Evolutionary conservation across 208 protist genomes (phyloP).

Genomic region (Trypanosoma rangeli): DNA sequence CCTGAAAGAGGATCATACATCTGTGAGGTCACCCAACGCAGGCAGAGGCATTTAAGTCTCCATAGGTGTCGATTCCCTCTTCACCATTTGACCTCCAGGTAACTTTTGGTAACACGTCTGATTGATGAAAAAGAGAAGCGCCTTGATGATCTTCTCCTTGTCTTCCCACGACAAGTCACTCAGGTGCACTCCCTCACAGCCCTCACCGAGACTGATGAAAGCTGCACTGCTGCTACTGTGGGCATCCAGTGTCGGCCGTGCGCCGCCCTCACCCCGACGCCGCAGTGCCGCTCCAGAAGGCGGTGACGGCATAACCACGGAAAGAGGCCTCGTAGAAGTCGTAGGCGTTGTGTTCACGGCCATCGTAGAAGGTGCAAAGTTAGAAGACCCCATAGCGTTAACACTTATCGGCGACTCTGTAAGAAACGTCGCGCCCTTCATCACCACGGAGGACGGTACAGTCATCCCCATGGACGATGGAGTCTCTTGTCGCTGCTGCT

Average conservation of each 20-base stretch:
- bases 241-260: not conserved
- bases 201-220: constrained; percentile 19
- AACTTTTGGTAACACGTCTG: constrained; percentile 49
- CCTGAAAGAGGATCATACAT: not conserved
- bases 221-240: constrained; percentile 10
- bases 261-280: constrained; percentile 1
- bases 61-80: not conserved
- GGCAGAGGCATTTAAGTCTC: not conserved
- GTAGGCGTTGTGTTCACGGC: not conserved
- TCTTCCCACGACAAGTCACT: constrained; percentile 70
- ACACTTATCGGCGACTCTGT: not conserved
- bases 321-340: not conserved
- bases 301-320: not conserved
- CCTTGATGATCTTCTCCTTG: constrained; percentile 87
- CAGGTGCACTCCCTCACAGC: constrained; percentile 37
- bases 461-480: not conserved
- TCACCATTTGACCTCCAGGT: not conserved
- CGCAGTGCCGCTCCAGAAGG: not conserved
- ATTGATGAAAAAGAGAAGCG: constrained; percentile 83
- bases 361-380: not conserved
- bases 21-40: not conserved
- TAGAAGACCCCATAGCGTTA: not conserved
- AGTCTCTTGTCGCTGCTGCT: not conserved
- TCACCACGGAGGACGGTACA: not conserved
- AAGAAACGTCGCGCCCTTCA: not conserved